Evolutionary conservation across 208 protist species (phyloP), one percentile per base, ranked within the genome.

Genomic region (Wallacemonas rigidus): DNA sequence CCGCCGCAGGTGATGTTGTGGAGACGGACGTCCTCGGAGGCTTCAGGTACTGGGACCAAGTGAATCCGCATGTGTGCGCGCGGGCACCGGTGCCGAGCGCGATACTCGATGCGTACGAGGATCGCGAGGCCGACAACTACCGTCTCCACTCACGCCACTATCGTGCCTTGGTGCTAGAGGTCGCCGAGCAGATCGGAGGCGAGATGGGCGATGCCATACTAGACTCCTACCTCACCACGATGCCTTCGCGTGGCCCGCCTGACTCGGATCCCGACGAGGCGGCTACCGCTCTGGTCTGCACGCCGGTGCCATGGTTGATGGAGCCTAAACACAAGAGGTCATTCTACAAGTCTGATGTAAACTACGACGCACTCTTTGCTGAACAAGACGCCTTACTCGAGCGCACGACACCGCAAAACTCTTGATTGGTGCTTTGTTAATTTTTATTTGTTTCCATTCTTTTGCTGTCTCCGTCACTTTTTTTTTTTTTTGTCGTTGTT

Each of bases 91-190:
- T 76, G n/a, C 81, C 83, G 2, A 91, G 83, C 47, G 72, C 61
- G 15, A 60, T 91, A 9, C 79, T 91, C 17, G 74, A 85, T 45
- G 78, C 73, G 40, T 69, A 78, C 69, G 77, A 77, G 64, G 61
- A 71, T 5, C 70, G 76, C 8, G 79, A 79, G 53, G 70, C 64
- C 53, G 60, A 73, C 6, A 55, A 81, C 9, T 88, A 85, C 57
- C 78, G 81, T 9, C 77, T 77, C 9, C 81, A 88, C 70, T 91
- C 86, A 9, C 74, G 61, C 41, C 60, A 41, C 11, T 91, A 81
- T 55, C 65, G 77, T 4, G 63, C 72, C 38, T 53, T 85, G 41
- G 67, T 88, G 41, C 17, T 61, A 14, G 67, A 78, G 35, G 69
- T 74, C 7, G 70, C 81, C 15, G 47, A 38, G 11, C 48, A 67